Evolutionary conservation across 2,329 filamentous ascomycete species (phyloP).

Genomic region (Fusarium udum): DNA sequence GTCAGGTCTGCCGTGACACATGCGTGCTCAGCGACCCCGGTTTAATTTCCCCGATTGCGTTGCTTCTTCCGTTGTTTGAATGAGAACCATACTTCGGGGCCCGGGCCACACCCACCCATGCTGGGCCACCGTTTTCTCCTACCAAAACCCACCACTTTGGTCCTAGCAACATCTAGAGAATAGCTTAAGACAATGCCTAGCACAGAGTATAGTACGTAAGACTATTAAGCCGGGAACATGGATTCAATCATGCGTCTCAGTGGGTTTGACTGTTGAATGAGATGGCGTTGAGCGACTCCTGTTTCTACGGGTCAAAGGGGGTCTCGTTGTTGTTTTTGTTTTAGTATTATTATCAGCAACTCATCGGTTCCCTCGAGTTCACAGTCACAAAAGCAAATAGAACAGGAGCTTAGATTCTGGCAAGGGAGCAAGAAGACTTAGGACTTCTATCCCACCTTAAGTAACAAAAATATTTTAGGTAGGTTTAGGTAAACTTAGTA

Average conservation of each 20-base stretch:
- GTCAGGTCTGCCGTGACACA: constrained; percentile 15
- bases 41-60: constrained; percentile 36
- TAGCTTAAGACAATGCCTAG: neutral
- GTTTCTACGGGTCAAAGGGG: neutral
- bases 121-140: constrained; percentile 29
- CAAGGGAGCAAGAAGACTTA: neutral
- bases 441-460: too few species aligned
- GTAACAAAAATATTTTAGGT: neutral
- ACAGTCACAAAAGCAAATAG: constrained; percentile 14
- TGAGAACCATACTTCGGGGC: constrained; percentile 5
- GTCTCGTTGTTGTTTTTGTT: neutral
- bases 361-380: constrained; percentile 14
- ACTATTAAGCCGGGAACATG: constrained; percentile 26
- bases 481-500: neutral
- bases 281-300: neutral
- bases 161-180: constrained; percentile 10
- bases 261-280: constrained; percentile 15
- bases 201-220: neutral
- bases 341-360: neutral
- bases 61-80: constrained; percentile 24
- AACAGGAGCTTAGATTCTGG: neutral
- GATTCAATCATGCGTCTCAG: constrained; percentile 1
- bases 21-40: constrained; percentile 11
- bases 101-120: constrained; percentile 1
- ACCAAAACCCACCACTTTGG: constrained; percentile 2